These are phyloP conservation scores for Massospora cicadina DNA, from an alignment of 371 early-diverging fungal species.

Conservation along the genomic window DNA sequence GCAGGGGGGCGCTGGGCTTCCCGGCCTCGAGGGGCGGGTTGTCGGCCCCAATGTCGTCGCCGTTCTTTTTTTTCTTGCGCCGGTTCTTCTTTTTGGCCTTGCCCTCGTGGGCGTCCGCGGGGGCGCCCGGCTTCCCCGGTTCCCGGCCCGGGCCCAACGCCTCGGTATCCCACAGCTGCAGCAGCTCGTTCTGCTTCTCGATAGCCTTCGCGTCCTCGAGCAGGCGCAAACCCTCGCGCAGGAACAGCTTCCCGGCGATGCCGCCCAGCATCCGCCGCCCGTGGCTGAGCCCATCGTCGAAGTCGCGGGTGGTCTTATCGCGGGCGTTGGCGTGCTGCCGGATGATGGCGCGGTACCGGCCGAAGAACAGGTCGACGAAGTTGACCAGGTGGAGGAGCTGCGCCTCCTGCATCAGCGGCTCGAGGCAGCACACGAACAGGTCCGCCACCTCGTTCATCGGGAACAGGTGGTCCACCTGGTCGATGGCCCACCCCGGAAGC, in stretches of 20 bases:
- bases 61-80: conserved; percentile 18
- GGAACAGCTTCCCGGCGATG: conserved; percentile 42
- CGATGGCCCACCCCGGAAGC: not conserved
- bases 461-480: conserved; percentile 10
- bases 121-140: conserved; percentile 1
- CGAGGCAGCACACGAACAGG: conserved; percentile 33
- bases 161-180: conserved; percentile 30
- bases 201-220: conserved; percentile 46
- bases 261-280: conserved; percentile 49
- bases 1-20: not conserved
- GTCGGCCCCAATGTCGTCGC: conserved; percentile 13
- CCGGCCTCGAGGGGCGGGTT: not conserved
- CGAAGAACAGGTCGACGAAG: conserved; percentile 1
- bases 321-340: conserved; percentile 31
- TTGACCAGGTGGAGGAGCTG: conserved; percentile 17
- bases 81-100: conserved; percentile 20
- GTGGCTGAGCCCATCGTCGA: conserved; percentile 42
- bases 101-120: conserved; percentile 16
- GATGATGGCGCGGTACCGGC: conserved; percentile 26
- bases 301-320: conserved; percentile 31
- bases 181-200: conserved; percentile 39
- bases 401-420: conserved; percentile 49
- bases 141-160: conserved; percentile 5
- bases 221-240: conserved; percentile 49
- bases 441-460: conserved; percentile 26